Base-by-base conservation (phyloP, 192 early-diverging fungal species). In the Entrophospora sp. region DNA sequence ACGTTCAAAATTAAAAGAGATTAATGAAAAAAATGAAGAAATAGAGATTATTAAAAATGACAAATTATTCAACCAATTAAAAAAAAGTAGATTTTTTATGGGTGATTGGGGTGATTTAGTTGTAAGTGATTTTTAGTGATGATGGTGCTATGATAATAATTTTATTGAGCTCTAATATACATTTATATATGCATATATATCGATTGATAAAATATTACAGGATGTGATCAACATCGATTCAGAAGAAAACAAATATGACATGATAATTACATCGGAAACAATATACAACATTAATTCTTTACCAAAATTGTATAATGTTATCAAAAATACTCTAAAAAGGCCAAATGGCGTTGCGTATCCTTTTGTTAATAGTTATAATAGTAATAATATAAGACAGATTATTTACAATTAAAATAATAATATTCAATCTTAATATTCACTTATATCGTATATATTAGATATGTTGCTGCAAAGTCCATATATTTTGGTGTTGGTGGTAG, bases 401-500 rank as follows among this genome's bases (percentile, higher is more conserved):
- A n/a, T n/a, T n/a, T n/a, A 9, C 14, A 8, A 34, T 20, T 45
- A 31, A n/a, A 5, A 37, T 9, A 2, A 14, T 40, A 31, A 18
- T 12, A 68, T 3, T 31, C 5, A 12, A 57, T 45, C 61, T 28
- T 45, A 13, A 40, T n/a, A 10, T 22, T 52, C 27, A 1, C 25
- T 40, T 30, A 5, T 20, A 37, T 46, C 22, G 27, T 53, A 42
- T 48, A 49, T 46, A 34, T 30, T 66, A 85, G 86, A 9, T 85
- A 88, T 31, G 80, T 98, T 7, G 93, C 94, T 16, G 94, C 94
- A 63, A 98, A 98, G 68, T 84, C 89, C 0, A 86, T 88, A 6
- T 98, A 98, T 71, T 98, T 98, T 87, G 96, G 96, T 22, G 92
- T 93, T 1, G 83, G 88, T 25, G 96, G 96, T 5, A 87, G 88